Evolutionary conservation across 148 eudicot species (phyloP), one percentile per base, ranked within the genome.

Genomic region (Rhododendron henanense): DNA sequence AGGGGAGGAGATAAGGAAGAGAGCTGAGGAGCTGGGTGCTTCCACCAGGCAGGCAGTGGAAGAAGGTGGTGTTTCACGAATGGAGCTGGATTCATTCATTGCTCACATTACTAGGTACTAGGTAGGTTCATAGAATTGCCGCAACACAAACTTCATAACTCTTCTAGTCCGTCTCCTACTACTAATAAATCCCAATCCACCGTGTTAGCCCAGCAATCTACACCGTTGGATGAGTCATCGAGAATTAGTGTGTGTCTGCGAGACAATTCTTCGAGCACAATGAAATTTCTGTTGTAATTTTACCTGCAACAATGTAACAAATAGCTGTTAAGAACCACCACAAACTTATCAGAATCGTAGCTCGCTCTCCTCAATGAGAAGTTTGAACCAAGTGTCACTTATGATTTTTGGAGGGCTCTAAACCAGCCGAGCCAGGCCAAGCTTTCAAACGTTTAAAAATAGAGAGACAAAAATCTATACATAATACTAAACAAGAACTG

Each of bases 1-100:
- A 73, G 87, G 84, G 51, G 87, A 71, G 9, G 87, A 81, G 59
- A 51, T 81, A 15, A 81, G 87, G 81, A 73, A 86, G 74, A 86
- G 81, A 31, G 81, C 79, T 0, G 84, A 81, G 74, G 67, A 86
- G 23, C 16, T 86, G 81, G 81, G 84, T 51, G 35, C 51, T 50
- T 65, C 35, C 25, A 16, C 25, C 18, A 67, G 65, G 35, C 25
- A 48, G 23, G 71, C 84, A 3, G 81, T 81, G 31, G 19, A 81
- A 37, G 81, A 81, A 53, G 87, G 87, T n/a, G 84, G 87, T 16
- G 44, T 37, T 55, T 86, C 84, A n/a, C 84, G 28, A 35, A 23
- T 81, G 67, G 87, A 81, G 81, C 7, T 86, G 73, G 74, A 86
- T 65, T 81, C 84, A 23, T 86, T 86, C 81, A 37, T 86, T 71